Conservation (phyloP, 1,284 basidiomycete species). For the Malassezia equina region DNA sequence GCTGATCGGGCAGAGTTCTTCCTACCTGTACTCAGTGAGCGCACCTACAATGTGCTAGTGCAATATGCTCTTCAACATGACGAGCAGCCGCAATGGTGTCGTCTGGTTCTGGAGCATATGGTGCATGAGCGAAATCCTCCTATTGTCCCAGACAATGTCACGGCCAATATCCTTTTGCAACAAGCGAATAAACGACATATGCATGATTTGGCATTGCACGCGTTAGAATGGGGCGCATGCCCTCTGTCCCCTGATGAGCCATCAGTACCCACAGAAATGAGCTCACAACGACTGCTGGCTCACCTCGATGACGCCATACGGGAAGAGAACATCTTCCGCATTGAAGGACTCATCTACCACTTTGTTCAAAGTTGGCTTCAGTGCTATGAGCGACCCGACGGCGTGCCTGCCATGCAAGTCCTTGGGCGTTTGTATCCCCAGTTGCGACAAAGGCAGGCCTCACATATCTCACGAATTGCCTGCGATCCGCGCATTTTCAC, state of each 20-base stretch:
- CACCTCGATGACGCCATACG: conserved; percentile 11
- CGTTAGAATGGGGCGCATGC: not conserved
- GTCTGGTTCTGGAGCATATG: conserved; percentile 16
- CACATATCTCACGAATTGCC: not conserved
- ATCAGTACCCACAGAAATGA: not conserved
- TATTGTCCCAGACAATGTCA: conserved; percentile 1
- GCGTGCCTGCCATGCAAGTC: conserved; percentile 7
- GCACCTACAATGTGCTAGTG: conserved; percentile 11
- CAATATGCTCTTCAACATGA: conserved; percentile 11
- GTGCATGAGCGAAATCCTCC: conserved; percentile 7
- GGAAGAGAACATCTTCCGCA: conserved; percentile 1
- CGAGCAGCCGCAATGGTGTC: conserved; percentile 8
- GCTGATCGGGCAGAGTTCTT: not conserved
- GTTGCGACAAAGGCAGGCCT: not conserved
- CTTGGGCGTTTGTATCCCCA: conserved; percentile 3
- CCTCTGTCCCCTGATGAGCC: not conserved
- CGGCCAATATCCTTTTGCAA: conserved; percentile 12
- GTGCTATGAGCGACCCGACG: not conserved
- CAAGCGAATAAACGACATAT: conserved; percentile 6
- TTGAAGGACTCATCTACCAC: conserved; percentile 10
- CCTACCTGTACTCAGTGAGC: not conserved
- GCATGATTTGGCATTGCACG: not conserved
- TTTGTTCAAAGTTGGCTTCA: conserved; percentile 1
- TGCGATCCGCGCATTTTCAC: conserved; percentile 23
- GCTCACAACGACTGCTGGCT: conserved; percentile 4